A percentile compares a stretch with the other conserved stretches of the same genome.
Conservation (phyloP, 2,329 filamentous ascomycete genomes). For the Rhinocladiella similis region DNA sequence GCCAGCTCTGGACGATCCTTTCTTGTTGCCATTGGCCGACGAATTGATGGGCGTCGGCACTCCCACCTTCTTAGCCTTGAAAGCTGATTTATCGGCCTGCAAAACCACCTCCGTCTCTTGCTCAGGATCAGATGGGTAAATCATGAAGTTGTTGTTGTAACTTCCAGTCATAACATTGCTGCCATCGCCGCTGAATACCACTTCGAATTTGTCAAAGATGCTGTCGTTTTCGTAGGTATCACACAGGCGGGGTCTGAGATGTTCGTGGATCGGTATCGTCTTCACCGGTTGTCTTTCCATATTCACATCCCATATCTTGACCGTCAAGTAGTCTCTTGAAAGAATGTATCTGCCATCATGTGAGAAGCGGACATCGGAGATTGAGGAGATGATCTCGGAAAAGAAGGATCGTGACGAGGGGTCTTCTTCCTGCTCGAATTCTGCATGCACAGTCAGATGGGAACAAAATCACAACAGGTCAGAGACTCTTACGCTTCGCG, state of each 20-base stretch:
- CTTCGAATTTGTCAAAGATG: conserved; percentile 99
- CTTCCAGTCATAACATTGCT: conserved; percentile 99
- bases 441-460: conserved; percentile 49
- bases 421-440: conserved; percentile 99
- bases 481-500: conserved; percentile 73
- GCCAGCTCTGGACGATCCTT: conserved; percentile 80
- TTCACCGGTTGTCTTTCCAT: conserved; percentile 98
- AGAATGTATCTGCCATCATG: conserved; percentile 95
- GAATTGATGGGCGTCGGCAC: conserved; percentile 96
- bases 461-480: not conserved
- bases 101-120: conserved; percentile 97
- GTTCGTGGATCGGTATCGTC: conserved; percentile 98
- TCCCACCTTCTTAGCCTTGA: conserved; percentile 99
- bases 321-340: conserved; percentile 94
- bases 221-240: conserved; percentile 99
- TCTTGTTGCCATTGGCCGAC: conserved; percentile 73
- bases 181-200: conserved; percentile 95
- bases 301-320: conserved; percentile 99
- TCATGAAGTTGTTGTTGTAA: conserved; percentile 99
- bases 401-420: conserved; percentile 97
- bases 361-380: conserved; percentile 97
- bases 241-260: conserved; percentile 87
- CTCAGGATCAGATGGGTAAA: conserved; percentile 93
- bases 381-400: conserved; percentile 98
- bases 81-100: conserved; percentile 97